Percentiles rank a stretch among this genome's conserved stretches.
Evolutionary conservation across 805 yeast genomes (phyloP).

Genomic region (Zygosaccharomyces bailii): DNA sequence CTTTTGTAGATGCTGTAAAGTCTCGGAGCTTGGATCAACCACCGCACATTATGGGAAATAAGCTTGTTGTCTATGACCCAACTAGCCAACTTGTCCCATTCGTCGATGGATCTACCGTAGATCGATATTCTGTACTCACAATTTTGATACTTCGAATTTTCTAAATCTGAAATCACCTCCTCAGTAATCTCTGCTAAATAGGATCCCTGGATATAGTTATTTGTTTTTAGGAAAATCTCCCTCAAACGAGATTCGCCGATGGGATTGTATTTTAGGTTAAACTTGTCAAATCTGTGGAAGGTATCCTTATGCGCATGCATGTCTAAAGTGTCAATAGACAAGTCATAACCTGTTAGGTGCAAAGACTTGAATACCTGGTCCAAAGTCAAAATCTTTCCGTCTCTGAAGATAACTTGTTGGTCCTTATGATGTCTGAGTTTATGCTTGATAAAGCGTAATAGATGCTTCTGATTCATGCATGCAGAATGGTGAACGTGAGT

Average conservation of each 20-base stretch:
- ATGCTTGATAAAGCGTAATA: conserved; percentile 89
- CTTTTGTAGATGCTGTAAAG: conserved; percentile 84
- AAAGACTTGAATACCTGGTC: conserved; percentile 89
- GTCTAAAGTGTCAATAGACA: conserved; percentile 93
- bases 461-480: conserved; percentile 97
- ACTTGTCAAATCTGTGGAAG: conserved; percentile 96
- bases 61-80: conserved; percentile 95
- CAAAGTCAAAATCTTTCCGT: conserved; percentile 80
- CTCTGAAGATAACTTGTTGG: conserved; percentile 91
- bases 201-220: conserved; percentile 82
- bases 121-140: conserved; percentile 93
- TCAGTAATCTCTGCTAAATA: conserved; percentile 91
- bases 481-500: conserved; percentile 99
- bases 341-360: conserved; percentile 87
- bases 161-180: conserved; percentile 92
- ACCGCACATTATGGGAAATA: conserved; percentile 89
- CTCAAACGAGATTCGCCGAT: conserved; percentile 96
- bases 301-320: conserved; percentile 99
- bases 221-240: conserved; percentile 94
- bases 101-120: conserved; percentile 84
- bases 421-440: conserved; percentile 83
- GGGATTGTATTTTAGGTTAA: conserved; percentile 95
- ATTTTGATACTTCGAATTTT: conserved; percentile 94
- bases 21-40: conserved; percentile 95
- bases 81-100: conserved; percentile 92